Percentiles rank a stretch among this genome's conserved stretches.
phyloP scores from a whole-genome alignment of 1,284 basidiomycete species.

The Pseudozyma sp. region DNA sequence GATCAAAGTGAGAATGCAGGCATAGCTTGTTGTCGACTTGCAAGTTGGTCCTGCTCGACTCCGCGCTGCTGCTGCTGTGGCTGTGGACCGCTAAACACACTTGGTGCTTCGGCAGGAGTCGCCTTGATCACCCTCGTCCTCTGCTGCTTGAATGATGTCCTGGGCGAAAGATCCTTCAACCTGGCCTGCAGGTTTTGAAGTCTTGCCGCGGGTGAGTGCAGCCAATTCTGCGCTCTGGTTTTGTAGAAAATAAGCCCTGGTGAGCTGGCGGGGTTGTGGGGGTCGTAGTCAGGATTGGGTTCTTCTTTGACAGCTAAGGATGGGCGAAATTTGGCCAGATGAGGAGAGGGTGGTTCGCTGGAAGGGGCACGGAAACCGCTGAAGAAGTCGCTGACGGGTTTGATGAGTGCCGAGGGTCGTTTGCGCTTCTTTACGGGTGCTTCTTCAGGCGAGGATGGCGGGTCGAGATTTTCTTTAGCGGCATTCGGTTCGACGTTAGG shows the following conservation, averaged over 20 bases:
- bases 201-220: neutral
- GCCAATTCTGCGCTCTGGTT: neutral
- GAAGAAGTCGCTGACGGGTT: constrained; percentile 1
- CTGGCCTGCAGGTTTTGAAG: neutral
- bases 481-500: neutral
- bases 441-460: neutral
- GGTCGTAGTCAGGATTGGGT: neutral
- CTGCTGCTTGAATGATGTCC: neutral
- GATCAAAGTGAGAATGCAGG: too few species aligned
- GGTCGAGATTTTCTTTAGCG: neutral
- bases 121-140: neutral
- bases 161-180: neutral
- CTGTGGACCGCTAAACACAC: too few species aligned
- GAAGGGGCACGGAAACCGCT: constrained; percentile 1
- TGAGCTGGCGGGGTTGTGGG: neutral
- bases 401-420: neutral
- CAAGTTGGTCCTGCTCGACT: too few species aligned
- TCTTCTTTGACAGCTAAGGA: constrained; percentile 1
- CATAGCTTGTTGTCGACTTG: too few species aligned
- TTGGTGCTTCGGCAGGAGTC: neutral
- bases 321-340: constrained; percentile 12
- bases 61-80: too few species aligned
- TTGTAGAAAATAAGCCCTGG: constrained; percentile 1
- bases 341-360: constrained; percentile 2
- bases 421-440: constrained; percentile 11